These are phyloP conservation scores for Tetradesmus lagerheimii DNA, from an alignment of 139 green algal genomes.

Conservation along the genomic window DNA sequence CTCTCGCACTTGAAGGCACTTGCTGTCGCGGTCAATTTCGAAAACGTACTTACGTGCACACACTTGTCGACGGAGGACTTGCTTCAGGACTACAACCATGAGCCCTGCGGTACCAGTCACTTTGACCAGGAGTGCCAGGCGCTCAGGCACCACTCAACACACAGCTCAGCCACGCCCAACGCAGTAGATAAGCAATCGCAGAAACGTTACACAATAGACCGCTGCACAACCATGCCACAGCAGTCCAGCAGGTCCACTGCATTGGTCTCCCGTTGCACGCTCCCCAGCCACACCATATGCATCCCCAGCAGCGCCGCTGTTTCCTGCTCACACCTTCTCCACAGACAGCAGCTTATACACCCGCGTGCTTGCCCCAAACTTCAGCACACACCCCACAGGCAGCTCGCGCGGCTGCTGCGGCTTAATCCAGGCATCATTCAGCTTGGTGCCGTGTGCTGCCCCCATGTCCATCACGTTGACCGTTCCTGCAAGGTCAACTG, in stretches of 20 bases:
- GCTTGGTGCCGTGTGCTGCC: constrained; percentile 81
- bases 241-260: too few species aligned
- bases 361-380: constrained; percentile 71
- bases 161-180: not conserved
- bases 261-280: too few species aligned
- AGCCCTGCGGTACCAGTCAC: not conserved
- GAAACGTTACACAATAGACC: too few species aligned
- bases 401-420: constrained; percentile 66
- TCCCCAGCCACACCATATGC: too few species aligned
- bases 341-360: constrained; percentile 58
- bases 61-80: too few species aligned
- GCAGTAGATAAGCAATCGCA: not conserved
- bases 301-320: too few species aligned
- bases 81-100: not conserved
- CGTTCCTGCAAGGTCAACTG: constrained; percentile 54
- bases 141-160: not conserved
- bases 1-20: not conserved
- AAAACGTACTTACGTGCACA: too few species aligned
- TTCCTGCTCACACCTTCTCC: not conserved
- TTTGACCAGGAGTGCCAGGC: not conserved
- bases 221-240: too few species aligned
- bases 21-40: not conserved
- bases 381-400: constrained; percentile 55
- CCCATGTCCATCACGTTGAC: constrained; percentile 76
- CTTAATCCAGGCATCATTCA: constrained; percentile 80